phyloP scores from a whole-genome alignment of 2,329 filamentous ascomycete species.

The Emergomyces pasteurianus region DNA sequence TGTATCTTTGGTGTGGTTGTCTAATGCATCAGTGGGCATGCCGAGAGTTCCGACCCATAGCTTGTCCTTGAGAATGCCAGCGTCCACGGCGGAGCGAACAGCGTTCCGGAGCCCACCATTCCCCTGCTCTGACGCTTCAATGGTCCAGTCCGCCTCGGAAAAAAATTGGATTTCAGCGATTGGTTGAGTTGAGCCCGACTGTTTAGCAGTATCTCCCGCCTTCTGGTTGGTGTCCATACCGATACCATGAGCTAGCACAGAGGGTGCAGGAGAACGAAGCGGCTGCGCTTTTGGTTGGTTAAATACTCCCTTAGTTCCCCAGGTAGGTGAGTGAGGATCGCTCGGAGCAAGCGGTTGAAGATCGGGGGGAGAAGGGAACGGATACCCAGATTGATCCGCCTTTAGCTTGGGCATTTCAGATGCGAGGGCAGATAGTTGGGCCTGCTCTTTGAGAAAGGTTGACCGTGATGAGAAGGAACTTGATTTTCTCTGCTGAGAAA shows the following conservation, averaged over 20 bases:
- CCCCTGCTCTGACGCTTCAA: slow-evolving; percentile 77
- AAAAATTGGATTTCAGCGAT: slow-evolving; percentile 38
- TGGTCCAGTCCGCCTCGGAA: slow-evolving; percentile 66
- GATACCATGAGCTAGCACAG: slow-evolving; percentile 55
- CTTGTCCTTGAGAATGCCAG: slow-evolving; percentile 58
- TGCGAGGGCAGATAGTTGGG: background rate
- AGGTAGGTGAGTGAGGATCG: slow-evolving; percentile 63
- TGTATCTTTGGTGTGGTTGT: slow-evolving; percentile 62
- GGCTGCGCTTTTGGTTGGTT: slow-evolving; percentile 71
- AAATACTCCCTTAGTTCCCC: slow-evolving; percentile 53
- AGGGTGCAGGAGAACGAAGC: slow-evolving; percentile 60
- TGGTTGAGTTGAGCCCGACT: slow-evolving; percentile 1
- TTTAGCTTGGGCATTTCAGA: background rate
- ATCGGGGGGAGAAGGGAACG: slow-evolving; percentile 21
- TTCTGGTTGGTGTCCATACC: slow-evolving; percentile 9
- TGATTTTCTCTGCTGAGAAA: slow-evolving; percentile 18
- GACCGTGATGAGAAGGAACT: slow-evolving; percentile 3
- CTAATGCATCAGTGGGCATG: slow-evolving; percentile 82
- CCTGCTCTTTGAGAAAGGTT: slow-evolving; percentile 9
- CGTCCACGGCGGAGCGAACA: slow-evolving; percentile 61
- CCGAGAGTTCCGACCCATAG: slow-evolving; percentile 89
- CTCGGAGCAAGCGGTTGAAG: slow-evolving; percentile 51
- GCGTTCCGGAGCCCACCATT: slow-evolving; percentile 89
- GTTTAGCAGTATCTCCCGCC: slow-evolving; percentile 4
- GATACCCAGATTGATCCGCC: background rate